Evolutionary conservation across 768 basidiomycete species (phyloP), one percentile per base, ranked within the genome.

Genomic region (Lentinus brumalis): DNA sequence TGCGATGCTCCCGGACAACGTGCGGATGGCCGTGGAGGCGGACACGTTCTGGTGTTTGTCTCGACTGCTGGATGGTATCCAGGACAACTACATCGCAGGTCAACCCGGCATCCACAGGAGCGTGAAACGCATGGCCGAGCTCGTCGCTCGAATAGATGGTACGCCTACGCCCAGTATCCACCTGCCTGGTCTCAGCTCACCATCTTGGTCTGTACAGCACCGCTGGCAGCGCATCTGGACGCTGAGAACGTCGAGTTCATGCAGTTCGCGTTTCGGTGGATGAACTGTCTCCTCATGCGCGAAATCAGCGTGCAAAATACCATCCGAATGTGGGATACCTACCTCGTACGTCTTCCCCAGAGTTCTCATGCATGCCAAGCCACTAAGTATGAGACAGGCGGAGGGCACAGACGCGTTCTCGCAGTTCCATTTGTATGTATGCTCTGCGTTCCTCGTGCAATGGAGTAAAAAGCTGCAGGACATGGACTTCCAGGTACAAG

Each of bases 201-300:
- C 41, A 42, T 12, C 14, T 42, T n/a, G 18, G 15, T 45, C 5
- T 61, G 5, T 31, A 5, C 60, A 96, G 94, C 89, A 18, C 93
- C 94, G 2, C 83, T 99, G n/a, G 82, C 88, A 5, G 77, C 84
- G 7, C 97, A 99, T 75, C 82, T 99, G 53, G 88, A 89, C 63
- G 77, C 87, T 11, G 90, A 99, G 75, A 92, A 91, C 68, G 95
- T 99, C 66, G 96, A 98, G 78, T 99, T 97, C 71, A 97, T 99
- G 89, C 97, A 99, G 72, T 99, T 99, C 69, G 96, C 97, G 41
- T 99, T 99, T 77, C 84, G 97, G 53, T 99, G 97, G 97, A 98
- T 99, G 95, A 98, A 99, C 70, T 98, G 97, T 72, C 76, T 99
- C 53, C 81, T 98, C 60, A 98, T 99, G 96, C 84, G 97, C 59